Evolutionary conservation across 2,329 filamentous ascomycete genomes (phyloP).

Genomic region (Diplodia sapinea): DNA sequence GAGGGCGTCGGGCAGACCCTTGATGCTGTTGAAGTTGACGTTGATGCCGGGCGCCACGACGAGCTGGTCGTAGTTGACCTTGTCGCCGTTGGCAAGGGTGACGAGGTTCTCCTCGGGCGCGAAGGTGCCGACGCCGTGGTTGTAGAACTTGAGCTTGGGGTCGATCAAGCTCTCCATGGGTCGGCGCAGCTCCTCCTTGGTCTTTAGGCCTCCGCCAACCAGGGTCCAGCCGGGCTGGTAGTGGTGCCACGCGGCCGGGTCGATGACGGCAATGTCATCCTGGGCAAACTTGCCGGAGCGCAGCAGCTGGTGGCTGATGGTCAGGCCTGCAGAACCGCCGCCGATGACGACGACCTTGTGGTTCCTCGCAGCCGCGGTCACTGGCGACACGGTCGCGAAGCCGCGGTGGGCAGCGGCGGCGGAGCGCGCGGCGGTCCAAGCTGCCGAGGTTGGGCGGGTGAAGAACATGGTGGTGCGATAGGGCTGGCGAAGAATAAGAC

Average conservation of each 20-base stretch:
- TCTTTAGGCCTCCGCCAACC: conserved; percentile 70
- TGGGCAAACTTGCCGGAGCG: conserved; percentile 61
- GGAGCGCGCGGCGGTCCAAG: conserved; percentile 16
- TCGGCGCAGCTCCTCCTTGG: conserved; percentile 62
- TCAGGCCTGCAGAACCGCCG: conserved; percentile 68
- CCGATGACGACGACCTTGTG: conserved; percentile 73
- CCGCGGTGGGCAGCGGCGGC: not conserved
- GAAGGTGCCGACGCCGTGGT: conserved; percentile 58
- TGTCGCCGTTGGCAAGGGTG: conserved; percentile 61
- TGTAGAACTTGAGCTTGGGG: conserved; percentile 67
- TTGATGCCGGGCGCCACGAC: conserved; percentile 61
- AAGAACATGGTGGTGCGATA: conserved; percentile 12
- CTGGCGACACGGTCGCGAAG: conserved; percentile 32
- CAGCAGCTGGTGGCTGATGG: conserved; percentile 71
- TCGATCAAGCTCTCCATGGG: conserved; percentile 61
- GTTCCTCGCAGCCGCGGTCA: conserved; percentile 46
- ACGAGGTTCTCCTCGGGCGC: conserved; percentile 63
- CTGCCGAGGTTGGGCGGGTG: conserved; percentile 7
- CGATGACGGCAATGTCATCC: conserved; percentile 68
- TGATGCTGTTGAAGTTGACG: conserved; percentile 41
- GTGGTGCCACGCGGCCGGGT: conserved; percentile 68
- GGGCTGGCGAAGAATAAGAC: not conserved
- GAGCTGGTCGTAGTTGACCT: conserved; percentile 67
- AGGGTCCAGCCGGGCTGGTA: conserved; percentile 75
- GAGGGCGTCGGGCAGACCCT: conserved; percentile 46